These are phyloP conservation scores for Dothiorella sarmentorum DNA, from an alignment of 2,329 filamentous ascomycete species.

Conservation along the genomic window DNA sequence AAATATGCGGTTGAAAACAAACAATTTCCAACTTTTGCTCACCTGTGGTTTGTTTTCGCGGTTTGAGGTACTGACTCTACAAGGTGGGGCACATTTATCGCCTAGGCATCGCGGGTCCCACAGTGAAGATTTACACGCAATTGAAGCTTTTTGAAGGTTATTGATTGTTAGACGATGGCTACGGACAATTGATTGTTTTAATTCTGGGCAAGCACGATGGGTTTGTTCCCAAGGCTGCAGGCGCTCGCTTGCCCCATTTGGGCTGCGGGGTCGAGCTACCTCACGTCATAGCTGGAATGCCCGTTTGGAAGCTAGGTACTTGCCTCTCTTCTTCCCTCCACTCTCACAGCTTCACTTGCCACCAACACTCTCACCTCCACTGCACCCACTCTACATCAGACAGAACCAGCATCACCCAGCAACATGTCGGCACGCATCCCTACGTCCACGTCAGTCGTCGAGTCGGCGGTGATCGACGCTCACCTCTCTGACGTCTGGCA, in stretches of 20 bases:
- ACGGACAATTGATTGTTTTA: not conserved
- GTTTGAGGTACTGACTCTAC: too few species aligned
- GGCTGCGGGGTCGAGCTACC: conserved; percentile 10
- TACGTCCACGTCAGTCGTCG: conserved; percentile 63
- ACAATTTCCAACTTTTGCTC: too few species aligned
- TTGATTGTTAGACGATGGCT: not conserved
- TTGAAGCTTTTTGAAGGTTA: not conserved
- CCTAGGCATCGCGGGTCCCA: too few species aligned
- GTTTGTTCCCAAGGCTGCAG: not conserved
- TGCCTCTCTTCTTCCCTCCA: not conserved
- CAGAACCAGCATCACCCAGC: not conserved
- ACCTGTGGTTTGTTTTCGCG: too few species aligned
- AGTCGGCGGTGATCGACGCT: conserved; percentile 66
- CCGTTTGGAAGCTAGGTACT: conserved; percentile 1
- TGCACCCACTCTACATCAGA: not conserved
- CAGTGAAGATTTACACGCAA: too few species aligned
- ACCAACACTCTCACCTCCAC: not conserved
- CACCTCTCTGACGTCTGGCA: conserved; percentile 68
- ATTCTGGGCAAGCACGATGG: not conserved
- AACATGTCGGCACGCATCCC: conserved; percentile 47
- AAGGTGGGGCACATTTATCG: too few species aligned
- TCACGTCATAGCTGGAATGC: conserved; percentile 7
- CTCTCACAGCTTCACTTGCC: not conserved
- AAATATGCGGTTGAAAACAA: too few species aligned
- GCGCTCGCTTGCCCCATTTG: conserved; percentile 9